A percentile compares a stretch with the other conserved stretches of the same genome.
Conservation (phyloP, 1,284 basidiomycete genomes). For the Tausonia pullulans region DNA sequence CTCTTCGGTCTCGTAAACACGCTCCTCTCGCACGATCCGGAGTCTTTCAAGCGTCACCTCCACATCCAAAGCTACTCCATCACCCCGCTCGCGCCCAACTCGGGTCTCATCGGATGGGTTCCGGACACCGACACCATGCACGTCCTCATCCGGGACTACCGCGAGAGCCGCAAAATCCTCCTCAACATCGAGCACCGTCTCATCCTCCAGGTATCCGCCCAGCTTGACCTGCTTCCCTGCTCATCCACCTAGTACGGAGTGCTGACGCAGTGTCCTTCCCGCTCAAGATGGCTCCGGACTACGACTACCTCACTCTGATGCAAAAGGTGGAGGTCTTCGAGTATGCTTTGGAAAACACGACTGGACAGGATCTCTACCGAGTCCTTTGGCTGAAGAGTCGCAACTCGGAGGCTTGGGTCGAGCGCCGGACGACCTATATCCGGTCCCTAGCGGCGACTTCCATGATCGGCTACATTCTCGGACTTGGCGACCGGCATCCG, state of each 20-base stretch:
- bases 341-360: conserved; percentile 96
- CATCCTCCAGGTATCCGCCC: conserved; percentile 71
- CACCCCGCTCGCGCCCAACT: conserved; percentile 92
- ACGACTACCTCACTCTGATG: conserved; percentile 84
- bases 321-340: conserved; percentile 99
- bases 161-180: conserved; percentile 87
- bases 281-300: conserved; percentile 92
- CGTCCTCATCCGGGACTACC: conserved; percentile 89
- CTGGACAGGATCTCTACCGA: conserved; percentile 96
- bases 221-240: not conserved
- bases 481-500: conserved; percentile 96
- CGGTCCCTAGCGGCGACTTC: conserved; percentile 89
- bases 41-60: conserved; percentile 90
- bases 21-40: conserved; percentile 79
- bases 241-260: not conserved
- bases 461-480: conserved; percentile 96
- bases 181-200: conserved; percentile 96
- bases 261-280: not conserved
- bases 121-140: conserved; percentile 97
- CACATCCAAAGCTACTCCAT: conserved; percentile 91
- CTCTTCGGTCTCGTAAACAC: conserved; percentile 96
- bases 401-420: conserved; percentile 96
- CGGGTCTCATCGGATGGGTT: conserved; percentile 91
- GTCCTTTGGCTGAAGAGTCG: conserved; percentile 93
- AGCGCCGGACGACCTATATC: conserved; percentile 92